A percentile compares a stretch with the other conserved stretches of the same genome.
Conservation (phyloP, 345 rosid species). For the Camelina laxa region DNA sequence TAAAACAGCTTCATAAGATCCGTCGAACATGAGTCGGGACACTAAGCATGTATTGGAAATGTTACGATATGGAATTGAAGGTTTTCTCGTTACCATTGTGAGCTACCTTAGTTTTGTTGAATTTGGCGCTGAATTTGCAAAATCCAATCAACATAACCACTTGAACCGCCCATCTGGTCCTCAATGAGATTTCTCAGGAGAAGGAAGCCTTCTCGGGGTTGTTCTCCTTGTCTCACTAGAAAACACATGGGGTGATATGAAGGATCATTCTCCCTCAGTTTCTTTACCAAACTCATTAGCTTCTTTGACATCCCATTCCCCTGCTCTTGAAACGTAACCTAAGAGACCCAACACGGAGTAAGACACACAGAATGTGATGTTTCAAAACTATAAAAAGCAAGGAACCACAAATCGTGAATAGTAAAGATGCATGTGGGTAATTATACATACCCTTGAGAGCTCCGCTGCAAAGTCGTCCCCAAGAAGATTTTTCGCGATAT, state of each 20-base stretch:
- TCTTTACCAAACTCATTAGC: slow-evolving; percentile 64
- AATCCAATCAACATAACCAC: slow-evolving; percentile 86
- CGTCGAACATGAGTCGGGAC: neutral
- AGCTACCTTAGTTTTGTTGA: slow-evolving; percentile 68
- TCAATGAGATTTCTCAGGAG: slow-evolving; percentile 82
- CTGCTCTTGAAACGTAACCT: slow-evolving; percentile 68
- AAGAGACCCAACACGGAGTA: slow-evolving; percentile 35
- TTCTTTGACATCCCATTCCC: slow-evolving; percentile 89
- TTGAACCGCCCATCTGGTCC: slow-evolving; percentile 77
- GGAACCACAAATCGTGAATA: neutral
- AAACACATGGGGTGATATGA: slow-evolving; percentile 74
- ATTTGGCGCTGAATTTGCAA: slow-evolving; percentile 84
- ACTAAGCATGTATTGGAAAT: neutral
- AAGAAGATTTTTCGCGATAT: slow-evolving; percentile 74
- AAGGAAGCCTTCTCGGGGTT: slow-evolving; percentile 91
- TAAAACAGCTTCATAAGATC: neutral
- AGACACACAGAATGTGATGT: slow-evolving; percentile 14
- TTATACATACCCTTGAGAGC: slow-evolving; percentile 73
- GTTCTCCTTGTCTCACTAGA: slow-evolving; percentile 97
- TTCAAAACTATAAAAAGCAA: neutral
- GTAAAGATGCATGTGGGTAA: too few species aligned
- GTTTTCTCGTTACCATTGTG: slow-evolving; percentile 46
- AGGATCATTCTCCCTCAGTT: slow-evolving; percentile 70
- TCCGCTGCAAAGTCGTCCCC: slow-evolving; percentile 90
- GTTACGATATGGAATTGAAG: slow-evolving; percentile 3